Base-by-base conservation (phyloP, 2,329 filamentous ascomycete genomes). In the Blastomyces emzantsi region DNA sequence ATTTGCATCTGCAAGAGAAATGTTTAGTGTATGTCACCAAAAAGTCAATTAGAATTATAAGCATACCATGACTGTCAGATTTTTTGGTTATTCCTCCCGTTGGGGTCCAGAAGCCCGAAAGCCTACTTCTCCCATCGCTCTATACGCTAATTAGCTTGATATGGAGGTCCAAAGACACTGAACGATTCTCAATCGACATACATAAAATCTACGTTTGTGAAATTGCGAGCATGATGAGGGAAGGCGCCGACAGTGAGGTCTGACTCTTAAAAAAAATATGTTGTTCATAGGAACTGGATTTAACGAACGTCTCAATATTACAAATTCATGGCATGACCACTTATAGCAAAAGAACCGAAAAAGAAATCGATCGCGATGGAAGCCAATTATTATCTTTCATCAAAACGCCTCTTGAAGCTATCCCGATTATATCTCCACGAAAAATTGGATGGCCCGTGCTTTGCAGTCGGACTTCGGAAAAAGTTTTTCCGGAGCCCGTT, bases 21-120 rank as follows among this genome's bases (percentile, higher is more conserved):
- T 59, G 36, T 59, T 61, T 49, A 63, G 39, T 33, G 25, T 60
- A 9, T 19, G 30, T 28, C 13, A 30, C 15, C 49, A 51, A 55
- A 28, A 39, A 39, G 9, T 30, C 22, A 56, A 54, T 30, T 19
- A 36, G 43, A 19, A 15, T 25, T 17, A 25, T 15, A 51, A 22
- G n/a, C 49, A 55, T 68, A 76, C 74, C 74, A 68, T 72, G 74
- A 63, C 70, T 85, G 61, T 82, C 79, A 51, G 80, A 79, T 64
- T 79, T 78, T 52, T 78, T 76, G 6, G 86, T 80, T 62, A 90
- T 85, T 8, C 88, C 87, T 54, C 87, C 87, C 0, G 87, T 90
- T 1, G 92, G 90, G 36, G 87, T 81, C 90, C 92, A 97, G 75
- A 92, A 84, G 56, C 81, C 86, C 3, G 90, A 93, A 11, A 93